These are phyloP conservation scores for Aspergillus bridgeri DNA, from an alignment of 495 filamentous ascomycete species.

Conservation along the genomic window DNA sequence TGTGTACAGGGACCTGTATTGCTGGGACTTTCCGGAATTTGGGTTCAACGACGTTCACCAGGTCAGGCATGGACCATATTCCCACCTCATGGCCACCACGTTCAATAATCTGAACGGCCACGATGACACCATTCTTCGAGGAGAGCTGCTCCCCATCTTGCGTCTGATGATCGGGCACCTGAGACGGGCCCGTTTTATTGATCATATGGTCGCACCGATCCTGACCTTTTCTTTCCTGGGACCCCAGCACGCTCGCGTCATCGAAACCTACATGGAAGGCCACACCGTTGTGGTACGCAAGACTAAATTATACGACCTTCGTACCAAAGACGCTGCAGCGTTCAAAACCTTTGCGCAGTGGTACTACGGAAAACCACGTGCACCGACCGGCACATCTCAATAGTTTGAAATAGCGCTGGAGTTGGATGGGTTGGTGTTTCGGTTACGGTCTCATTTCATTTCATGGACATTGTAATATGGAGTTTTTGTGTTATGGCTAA, in stretches of 20 bases:
- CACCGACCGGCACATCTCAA: not conserved
- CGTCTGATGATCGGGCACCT: conserved; percentile 9
- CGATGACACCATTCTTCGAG: conserved; percentile 8
- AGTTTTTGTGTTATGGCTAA: too few species aligned
- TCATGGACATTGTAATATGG: too few species aligned
- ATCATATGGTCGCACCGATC: conserved; percentile 7
- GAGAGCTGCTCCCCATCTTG: conserved; percentile 7
- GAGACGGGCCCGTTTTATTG: conserved; percentile 2
- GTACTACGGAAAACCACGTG: conserved; percentile 7
- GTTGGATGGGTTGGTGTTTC: too few species aligned
- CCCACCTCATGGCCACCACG: conserved; percentile 4
- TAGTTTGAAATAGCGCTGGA: too few species aligned
- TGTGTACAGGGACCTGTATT: conserved; percentile 2
- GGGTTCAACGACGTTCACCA: not conserved
- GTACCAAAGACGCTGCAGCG: conserved; percentile 5
- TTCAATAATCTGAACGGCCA: conserved; percentile 11
- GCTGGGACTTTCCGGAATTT: not conserved
- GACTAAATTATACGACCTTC: conserved; percentile 12
- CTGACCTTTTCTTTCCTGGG: conserved; percentile 9
- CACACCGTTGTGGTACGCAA: conserved; percentile 7
- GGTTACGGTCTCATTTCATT: too few species aligned
- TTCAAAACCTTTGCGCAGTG: conserved; percentile 9
- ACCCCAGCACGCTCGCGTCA: conserved; percentile 11
- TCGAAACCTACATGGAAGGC: conserved; percentile 12
- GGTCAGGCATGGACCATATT: not conserved